Conservation (phyloP, 1,284 basidiomycete species). For the Rhodotorula sp. region DNA sequence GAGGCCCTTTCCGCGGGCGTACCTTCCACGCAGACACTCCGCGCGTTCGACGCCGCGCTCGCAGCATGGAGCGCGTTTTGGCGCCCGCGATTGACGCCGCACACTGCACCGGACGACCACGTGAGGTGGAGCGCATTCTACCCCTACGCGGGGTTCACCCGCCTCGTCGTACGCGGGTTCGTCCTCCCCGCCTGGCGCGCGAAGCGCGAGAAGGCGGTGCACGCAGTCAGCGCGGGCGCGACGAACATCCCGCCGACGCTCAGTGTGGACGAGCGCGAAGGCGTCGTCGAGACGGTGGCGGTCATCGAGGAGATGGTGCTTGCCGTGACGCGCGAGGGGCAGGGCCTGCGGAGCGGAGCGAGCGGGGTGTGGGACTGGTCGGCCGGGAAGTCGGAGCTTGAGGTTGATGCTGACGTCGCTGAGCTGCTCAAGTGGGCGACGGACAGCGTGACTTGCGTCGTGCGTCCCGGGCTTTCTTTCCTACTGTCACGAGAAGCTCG, state of each 20-base stretch:
- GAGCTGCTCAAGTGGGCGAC: constrained; percentile 29
- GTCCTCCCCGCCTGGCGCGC: constrained; percentile 35
- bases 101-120: constrained; percentile 13
- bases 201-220: constrained; percentile 17
- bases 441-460: constrained; percentile 10
- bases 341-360: neutral
- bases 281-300: constrained; percentile 18
- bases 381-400: neutral
- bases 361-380: neutral
- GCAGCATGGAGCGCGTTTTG: constrained; percentile 31
- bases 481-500: neutral
- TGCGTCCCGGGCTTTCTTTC: neutral
- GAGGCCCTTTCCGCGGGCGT: constrained; percentile 14
- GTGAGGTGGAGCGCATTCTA: constrained; percentile 24
- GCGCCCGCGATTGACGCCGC: constrained; percentile 16
- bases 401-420: constrained; percentile 19
- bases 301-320: constrained; percentile 29
- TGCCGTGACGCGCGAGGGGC: constrained; percentile 24
- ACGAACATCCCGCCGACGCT: constrained; percentile 1
- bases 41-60: constrained; percentile 27
- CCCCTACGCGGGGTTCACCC: constrained; percentile 37
- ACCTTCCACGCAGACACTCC: constrained; percentile 23
- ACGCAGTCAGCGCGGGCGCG: no score
- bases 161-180: constrained; percentile 34
- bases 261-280: constrained; percentile 20